Evolutionary conservation across 148 eudicot species (phyloP), one percentile per base, ranked within the genome.

Genomic region (Arctostaphylos glauca): DNA sequence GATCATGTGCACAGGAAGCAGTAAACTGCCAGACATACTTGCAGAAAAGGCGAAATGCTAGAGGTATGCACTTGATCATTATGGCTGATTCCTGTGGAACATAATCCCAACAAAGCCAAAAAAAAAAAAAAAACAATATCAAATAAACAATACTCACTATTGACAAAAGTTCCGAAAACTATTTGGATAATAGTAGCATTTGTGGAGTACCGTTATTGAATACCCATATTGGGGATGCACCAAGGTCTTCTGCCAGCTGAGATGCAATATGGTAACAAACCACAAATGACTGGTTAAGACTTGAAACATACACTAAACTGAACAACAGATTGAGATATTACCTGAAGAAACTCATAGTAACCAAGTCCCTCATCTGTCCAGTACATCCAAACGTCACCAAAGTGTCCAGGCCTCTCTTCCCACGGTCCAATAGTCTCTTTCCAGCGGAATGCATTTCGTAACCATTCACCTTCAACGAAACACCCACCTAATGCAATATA

Each of bases 221-320:
- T 46, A 96, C 99, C 99, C 99, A 96, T 52, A 94, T 82, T 7
- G 99, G 99, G 59, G 86, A 84, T 82, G 99, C 97, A 76, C 92
- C 94, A 62, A 96, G 90, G 87, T 96, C 99, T 85, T 96, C 98
- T 21, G 99, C 94, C 83, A 96, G 90, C 99, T 96, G 86, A 78
- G 85, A 87, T 84, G 81, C 48, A 49, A 62, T 71, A 83, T 59
- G 60, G 62, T 18, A 15, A 59, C 56, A 53, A 23, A 80, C 9
- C 41, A 74, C 62, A 41, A 47, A 46, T 49, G 9, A 68, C 2
- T 31, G 9, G 77, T 14, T 46, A 21, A 58, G 10, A 72, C 54
- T 25, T 54, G 58, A 48, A 19, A 71, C 60, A 6, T 38, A 66
- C 13, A n/a, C 21, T 47, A 16, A 55, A 79, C 49, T 44, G 21